Base-by-base conservation (phyloP, 2,329 filamentous ascomycete genomes). In the Rutstroemia sp. region DNA sequence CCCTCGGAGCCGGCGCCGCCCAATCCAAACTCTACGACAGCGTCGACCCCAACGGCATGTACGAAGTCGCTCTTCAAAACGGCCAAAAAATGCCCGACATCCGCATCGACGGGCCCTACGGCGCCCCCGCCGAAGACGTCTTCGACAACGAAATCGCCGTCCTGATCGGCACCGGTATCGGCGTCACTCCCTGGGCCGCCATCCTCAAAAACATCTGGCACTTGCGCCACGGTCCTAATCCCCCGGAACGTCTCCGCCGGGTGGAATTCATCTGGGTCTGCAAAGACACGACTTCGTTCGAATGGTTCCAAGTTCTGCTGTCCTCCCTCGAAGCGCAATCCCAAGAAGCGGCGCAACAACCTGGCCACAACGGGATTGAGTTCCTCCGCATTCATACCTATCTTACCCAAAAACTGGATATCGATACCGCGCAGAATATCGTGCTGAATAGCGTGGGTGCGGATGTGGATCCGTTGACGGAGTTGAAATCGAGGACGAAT, bases 241-340 rank as follows among this genome's bases (percentile, higher is more conserved):
- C 92, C 23, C 92, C 92, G 1, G 84, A 83, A 50, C 89, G 92
- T 68, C 85, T 99, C 48, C 88, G 91, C 58, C 87, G 94, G 71
- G 92, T 99, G 34, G 94, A 99, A 72, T 99, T 99, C 73, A 95
- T 99, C 76, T 99, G 94, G 94, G 87, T 97, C 51, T 96, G 92
- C 80, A 94, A 89, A 72, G 92, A 96, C 68, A 96, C 92, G 0
- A 88, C 83, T 36, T 96, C 92, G 0, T 99, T 99, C 68, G 94
- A 97, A 74, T 99, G 94, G 94, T 97, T 99, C 78, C 94, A 99
- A 71, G 91, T 88, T 1, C 83, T 99, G 0, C 81, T 99, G 16
- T 89, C 88, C 0, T 95, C 89, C 0, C 86, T 99, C 21, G 94
- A 99, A 73, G 79, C 85, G 38, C 94, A 99, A 70, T 92, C 87